Evolutionary conservation across 768 basidiomycete genomes (phyloP), one percentile per base, ranked within the genome.

Genomic region (Cystofilobasidium ferigula): DNA sequence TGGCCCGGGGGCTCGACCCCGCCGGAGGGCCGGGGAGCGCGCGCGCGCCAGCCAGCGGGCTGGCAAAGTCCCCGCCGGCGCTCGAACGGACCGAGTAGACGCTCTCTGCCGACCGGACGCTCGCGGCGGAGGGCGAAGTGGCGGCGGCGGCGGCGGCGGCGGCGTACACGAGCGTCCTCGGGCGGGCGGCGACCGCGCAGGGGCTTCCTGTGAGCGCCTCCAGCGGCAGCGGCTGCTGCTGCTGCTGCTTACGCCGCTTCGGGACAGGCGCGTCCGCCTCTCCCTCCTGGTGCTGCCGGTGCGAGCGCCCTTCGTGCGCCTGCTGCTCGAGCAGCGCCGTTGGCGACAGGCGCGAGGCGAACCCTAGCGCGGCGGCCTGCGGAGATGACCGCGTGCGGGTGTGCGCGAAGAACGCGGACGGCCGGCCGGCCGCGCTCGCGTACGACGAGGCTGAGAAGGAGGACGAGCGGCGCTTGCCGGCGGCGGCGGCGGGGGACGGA

Each of bases 91-190:
- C 26, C 13, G 58, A 42, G 13, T 6, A 5, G 20, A 24, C 24
- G 38, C 38, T 14, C 5, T 0, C 43, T 9, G n/a, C 22, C 30
- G 47, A 26, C 12, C 3, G 20, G 43, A 47, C 35, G 47, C 24
- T 34, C 48, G 24, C 35, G 32, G 47, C 26, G 26, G 48, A 62
- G 22, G n/a, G n/a, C 9, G 48, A 36, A 28, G 61, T n/a, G 20
- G 5, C 34, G n/a, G 36, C 26, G 7, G 24, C 48, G 26, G 48
- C 51, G n/a, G 32, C 48, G 53, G 5, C 1, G 59, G 65, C n/a
- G 30, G 48, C 36, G 60, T 67, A 67, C 40, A 61, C 53, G 43
- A 67, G 61, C 10, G 65, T 67, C 22, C 65, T n/a, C 10, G 65
- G 65, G 2, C 65, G 65, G 26, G 47, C n/a, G 2, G 30, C 22